These are phyloP conservation scores for Pleurotus pulmonarius DNA, from an alignment of 768 basidiomycete genomes.

Conservation along the genomic window DNA sequence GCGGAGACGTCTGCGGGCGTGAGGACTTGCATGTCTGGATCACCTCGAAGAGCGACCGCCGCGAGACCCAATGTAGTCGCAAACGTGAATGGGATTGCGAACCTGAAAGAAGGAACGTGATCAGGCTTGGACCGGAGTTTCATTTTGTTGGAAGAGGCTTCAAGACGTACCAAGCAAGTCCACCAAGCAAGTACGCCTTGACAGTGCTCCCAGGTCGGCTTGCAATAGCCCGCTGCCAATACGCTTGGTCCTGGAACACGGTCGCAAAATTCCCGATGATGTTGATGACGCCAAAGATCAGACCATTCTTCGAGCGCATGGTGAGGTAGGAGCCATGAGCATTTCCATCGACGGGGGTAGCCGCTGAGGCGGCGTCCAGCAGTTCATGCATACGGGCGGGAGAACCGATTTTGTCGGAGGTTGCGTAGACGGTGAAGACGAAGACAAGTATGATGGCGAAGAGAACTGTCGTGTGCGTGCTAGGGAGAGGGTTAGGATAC, in stretches of 20 bases:
- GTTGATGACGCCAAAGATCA: constrained; percentile 87
- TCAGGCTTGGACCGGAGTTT: neutral
- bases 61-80: constrained; percentile 86
- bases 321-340: constrained; percentile 84
- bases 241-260: constrained; percentile 65
- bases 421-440: constrained; percentile 79
- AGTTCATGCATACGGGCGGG: constrained; percentile 76
- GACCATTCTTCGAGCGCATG: constrained; percentile 59
- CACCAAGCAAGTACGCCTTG: constrained; percentile 88
- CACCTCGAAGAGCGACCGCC: constrained; percentile 73
- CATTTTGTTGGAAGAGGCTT: neutral
- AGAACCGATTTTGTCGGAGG: constrained; percentile 76
- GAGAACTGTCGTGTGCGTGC: constrained; percentile 83
- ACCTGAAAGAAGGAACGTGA: constrained; percentile 34
- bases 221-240: constrained; percentile 92
- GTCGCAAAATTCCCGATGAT: constrained; percentile 75
- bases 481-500: constrained; percentile 21
- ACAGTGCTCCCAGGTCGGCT: constrained; percentile 80
- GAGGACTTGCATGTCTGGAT: constrained; percentile 48
- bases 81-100: constrained; percentile 83
- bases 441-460: constrained; percentile 80
- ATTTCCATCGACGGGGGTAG: constrained; percentile 72
- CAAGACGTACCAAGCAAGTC: constrained; percentile 70
- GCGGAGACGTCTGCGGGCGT: constrained; percentile 70
- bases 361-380: constrained; percentile 51